Base-by-base conservation (phyloP, 1,284 basidiomycete genomes). In the Vanrija sp. region DNA sequence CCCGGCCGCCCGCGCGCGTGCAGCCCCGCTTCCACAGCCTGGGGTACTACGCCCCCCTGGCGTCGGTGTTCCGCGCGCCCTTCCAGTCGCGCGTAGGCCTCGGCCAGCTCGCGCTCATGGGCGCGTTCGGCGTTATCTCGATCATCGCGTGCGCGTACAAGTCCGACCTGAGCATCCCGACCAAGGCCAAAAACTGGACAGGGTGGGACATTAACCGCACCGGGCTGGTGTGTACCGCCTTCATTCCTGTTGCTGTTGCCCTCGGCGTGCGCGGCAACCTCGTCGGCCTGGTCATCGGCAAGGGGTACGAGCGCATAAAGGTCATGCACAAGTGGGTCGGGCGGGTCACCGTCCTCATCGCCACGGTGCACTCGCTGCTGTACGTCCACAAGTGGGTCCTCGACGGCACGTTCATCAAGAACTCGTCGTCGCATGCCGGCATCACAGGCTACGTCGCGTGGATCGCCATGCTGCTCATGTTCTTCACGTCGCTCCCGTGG, bases 271-370 rank as follows among this genome's bases (percentile, higher is more conserved):
- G 67, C 34, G 70, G 67, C 14, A 75, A 73, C 49, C 47, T 72
- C 40, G 53, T 73, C 16, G 67, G 69, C 15, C 57, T 69, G 18
- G 54, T 65, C 7, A 82, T 87, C 0, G 86, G 85, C 1, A 78
- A 83, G 50, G 86, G 86, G 2, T 88, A 89, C 61, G 87, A 89
- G 64, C 85, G 84, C 62, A 80, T 90, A 38, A 90, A 90, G 69
- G 84, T 84, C 62, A 69, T 90, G 2, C 88, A 91, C 66, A 84
- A 87, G 25, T 86, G 89, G 83, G 78, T 84, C 0, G 86, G 87
- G 0, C 81, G 88, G 3, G 71, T 80, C 12, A 79, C 88, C 65
- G 85, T 89, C 68, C 71, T 90, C 21, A 76, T 79, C 3, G 83
- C 81, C 0, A 72, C 80, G 1, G 72, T 91, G 6, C 34, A 34